Evolutionary conservation across 1,284 basidiomycete genomes (phyloP).

Genomic region (Fistulina hepatica): DNA sequence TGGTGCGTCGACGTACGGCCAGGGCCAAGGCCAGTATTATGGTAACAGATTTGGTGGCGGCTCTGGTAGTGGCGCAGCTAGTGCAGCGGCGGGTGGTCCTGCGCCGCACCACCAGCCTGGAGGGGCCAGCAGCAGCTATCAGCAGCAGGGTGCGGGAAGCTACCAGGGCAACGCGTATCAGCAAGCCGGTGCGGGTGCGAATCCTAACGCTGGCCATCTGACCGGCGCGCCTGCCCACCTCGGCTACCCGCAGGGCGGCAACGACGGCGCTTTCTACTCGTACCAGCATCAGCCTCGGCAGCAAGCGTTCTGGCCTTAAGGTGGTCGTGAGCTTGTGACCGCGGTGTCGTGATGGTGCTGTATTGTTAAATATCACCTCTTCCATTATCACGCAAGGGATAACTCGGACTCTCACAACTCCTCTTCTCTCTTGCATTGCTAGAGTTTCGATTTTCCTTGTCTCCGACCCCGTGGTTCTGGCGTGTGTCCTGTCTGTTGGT

Average conservation of each 20-base stretch:
- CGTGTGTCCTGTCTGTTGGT: no score
- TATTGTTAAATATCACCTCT: constrained; percentile 1
- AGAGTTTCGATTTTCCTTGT: no score
- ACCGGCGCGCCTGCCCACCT: constrained; percentile 55
- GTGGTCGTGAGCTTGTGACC: not conserved
- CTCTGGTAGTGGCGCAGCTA: constrained; percentile 26
- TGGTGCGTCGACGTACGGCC: no score
- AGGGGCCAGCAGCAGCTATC: constrained; percentile 27
- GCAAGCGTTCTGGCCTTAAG: constrained; percentile 61
- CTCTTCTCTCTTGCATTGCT: no score
- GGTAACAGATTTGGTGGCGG: constrained; percentile 47
- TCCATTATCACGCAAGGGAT: not conserved
- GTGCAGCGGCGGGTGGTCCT: constrained; percentile 23
- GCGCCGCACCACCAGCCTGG: no score
- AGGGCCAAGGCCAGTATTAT: constrained; percentile 51
- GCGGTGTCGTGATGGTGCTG: no score
- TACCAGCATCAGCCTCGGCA: constrained; percentile 57
- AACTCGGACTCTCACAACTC: not conserved
- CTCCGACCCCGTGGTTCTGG: no score
- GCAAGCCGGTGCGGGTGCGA: no score
- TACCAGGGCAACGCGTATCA: constrained; percentile 26
- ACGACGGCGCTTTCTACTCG: constrained; percentile 54
- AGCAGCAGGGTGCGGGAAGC: constrained; percentile 31
- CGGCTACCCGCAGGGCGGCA: constrained; percentile 52
- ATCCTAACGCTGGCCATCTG: constrained; percentile 21